Conservation (phyloP, 1,139 yeast genomes). For the Martiniozyma asiatica region DNA sequence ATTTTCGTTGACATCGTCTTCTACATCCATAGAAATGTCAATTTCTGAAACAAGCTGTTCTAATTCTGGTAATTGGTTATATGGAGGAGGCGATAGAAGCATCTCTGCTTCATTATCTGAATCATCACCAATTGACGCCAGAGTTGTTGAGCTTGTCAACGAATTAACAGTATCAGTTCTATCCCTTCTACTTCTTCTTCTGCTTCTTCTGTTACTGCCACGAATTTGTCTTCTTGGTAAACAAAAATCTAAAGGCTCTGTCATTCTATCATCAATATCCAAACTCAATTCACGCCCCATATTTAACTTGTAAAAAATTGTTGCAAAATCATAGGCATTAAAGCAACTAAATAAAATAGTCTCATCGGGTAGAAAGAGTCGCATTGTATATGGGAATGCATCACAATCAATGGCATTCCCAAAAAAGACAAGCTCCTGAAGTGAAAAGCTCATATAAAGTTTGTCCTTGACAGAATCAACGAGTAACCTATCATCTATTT, state of each 20-base stretch:
- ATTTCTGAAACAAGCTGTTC: too few species aligned
- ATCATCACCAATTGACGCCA: too few species aligned
- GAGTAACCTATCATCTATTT: background rate
- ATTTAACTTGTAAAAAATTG: conserved; percentile 20
- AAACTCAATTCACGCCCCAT: conserved; percentile 21
- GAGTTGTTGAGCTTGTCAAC: too few species aligned
- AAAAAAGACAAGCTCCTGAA: conserved; percentile 19
- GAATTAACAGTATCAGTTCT: conserved; percentile 6
- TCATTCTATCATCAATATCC: conserved; percentile 17
- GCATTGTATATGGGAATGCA: conserved; percentile 18
- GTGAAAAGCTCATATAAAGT: conserved; percentile 13
- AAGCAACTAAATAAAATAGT: conserved; percentile 19
- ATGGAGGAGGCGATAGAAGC: too few species aligned
- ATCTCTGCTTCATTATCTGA: too few species aligned
- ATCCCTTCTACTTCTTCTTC: conserved; percentile 2
- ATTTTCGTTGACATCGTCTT: too few species aligned
- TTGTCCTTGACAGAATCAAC: conserved; percentile 1
- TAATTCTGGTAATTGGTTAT: too few species aligned
- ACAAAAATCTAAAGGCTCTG: conserved; percentile 18
- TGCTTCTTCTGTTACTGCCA: conserved; percentile 6
- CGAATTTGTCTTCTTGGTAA: conserved; percentile 17
- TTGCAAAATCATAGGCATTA: conserved; percentile 17
- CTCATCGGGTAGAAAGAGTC: conserved; percentile 19
- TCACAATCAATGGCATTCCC: conserved; percentile 22
- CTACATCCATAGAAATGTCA: too few species aligned